Conservation (phyloP, 305 asterid genomes). For the Fraxinus dipetala region DNA sequence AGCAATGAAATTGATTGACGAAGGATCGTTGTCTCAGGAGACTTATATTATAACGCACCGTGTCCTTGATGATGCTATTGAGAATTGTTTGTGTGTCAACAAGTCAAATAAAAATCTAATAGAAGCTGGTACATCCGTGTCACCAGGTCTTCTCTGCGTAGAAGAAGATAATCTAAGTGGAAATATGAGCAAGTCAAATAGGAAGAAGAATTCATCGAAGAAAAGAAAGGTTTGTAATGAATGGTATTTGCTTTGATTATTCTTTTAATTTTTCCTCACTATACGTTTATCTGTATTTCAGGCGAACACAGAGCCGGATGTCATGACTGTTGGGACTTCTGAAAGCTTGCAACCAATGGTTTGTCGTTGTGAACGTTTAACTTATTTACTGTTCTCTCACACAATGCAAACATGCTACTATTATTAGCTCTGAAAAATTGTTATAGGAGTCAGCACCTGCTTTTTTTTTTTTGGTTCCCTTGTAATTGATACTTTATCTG, state of each 20-base stretch:
- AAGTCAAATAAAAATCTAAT: constrained; percentile 66
- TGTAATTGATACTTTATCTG: constrained; percentile 12
- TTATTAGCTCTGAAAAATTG: not conserved
- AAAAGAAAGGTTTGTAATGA: constrained; percentile 73
- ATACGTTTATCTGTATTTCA: constrained; percentile 32
- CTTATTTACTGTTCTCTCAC: constrained; percentile 4
- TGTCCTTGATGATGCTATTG: constrained; percentile 78
- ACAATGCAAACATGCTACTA: not conserved
- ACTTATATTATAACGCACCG: constrained; percentile 60
- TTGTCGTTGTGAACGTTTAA: constrained; percentile 29
- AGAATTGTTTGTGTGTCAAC: constrained; percentile 64
- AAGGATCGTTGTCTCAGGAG: constrained; percentile 90
- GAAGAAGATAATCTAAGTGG: constrained; percentile 87
- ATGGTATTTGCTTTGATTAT: constrained; percentile 19
- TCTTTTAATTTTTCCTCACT: not conserved
- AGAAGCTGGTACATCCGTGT: constrained; percentile 73
- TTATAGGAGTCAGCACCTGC: not conserved
- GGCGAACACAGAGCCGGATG: constrained; percentile 72
- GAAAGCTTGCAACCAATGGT: constrained; percentile 92
- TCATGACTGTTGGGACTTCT: constrained; percentile 57
- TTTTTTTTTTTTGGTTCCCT: not conserved
- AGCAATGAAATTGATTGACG: constrained; percentile 82
- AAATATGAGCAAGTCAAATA: constrained; percentile 71
- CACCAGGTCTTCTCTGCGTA: constrained; percentile 69
- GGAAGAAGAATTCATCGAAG: constrained; percentile 74